These are phyloP conservation scores for Cordyceps fumosorosea DNA, from an alignment of 2,329 filamentous ascomycete genomes.

Conservation along the genomic window DNA sequence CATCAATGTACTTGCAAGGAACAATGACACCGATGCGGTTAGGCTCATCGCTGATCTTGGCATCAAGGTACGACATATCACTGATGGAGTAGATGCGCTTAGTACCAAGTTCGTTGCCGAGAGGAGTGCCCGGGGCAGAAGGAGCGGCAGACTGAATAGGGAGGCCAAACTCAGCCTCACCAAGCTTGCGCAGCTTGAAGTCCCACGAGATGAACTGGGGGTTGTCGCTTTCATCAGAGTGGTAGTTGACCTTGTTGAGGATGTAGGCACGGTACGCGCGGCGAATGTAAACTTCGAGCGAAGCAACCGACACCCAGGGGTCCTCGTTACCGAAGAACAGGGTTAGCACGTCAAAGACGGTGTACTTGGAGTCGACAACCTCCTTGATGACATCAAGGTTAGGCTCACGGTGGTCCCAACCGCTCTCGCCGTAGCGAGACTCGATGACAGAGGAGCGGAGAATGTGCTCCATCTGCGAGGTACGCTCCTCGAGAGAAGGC, in stretches of 20 bases:
- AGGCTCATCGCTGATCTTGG: conserved; percentile 68
- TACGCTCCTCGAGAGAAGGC: conserved; percentile 91
- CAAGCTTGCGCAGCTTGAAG: conserved; percentile 89
- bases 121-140: conserved; percentile 75
- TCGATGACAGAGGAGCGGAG: conserved; percentile 91
- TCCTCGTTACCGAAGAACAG: conserved; percentile 94
- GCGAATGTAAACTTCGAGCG: conserved; percentile 92
- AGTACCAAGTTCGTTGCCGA: conserved; percentile 35
- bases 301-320: conserved; percentile 87
- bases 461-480: conserved; percentile 97
- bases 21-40: conserved; percentile 89
- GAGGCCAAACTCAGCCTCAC: conserved; percentile 82
- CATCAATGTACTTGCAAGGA: conserved; percentile 87
- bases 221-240: conserved; percentile 63
- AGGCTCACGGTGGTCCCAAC: conserved; percentile 92
- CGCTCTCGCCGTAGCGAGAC: conserved; percentile 94
- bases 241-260: conserved; percentile 83
- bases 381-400: conserved; percentile 90
- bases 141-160: conserved; percentile 73
- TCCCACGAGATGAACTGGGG: conserved; percentile 88
- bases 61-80: conserved; percentile 84
- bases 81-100: conserved; percentile 91
- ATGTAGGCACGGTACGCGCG: conserved; percentile 95
- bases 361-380: conserved; percentile 97
- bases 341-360: conserved; percentile 91